phyloP scores from a whole-genome alignment of 306 rosid species.

The Mimosa bimucronata region DNA sequence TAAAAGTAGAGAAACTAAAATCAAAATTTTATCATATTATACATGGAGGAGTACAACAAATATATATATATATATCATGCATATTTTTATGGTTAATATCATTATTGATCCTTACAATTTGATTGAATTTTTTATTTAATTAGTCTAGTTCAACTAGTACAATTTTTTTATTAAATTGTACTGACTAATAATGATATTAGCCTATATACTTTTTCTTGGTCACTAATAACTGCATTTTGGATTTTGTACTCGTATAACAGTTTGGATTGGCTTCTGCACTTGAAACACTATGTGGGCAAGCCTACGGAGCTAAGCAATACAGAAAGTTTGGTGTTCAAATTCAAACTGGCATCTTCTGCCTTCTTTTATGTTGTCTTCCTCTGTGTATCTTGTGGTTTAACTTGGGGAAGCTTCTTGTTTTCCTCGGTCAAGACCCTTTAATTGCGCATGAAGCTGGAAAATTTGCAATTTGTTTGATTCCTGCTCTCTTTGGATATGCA shows the following conservation, averaged over 20 bases:
- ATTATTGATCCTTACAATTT: no score
- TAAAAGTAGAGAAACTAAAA: no score
- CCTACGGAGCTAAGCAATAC: slow-evolving; percentile 62
- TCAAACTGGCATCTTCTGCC: slow-evolving; percentile 63
- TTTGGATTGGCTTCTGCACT: slow-evolving; percentile 61
- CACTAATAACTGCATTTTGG: neutral
- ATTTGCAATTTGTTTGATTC: slow-evolving; percentile 62
- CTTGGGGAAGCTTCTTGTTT: slow-evolving; percentile 57
- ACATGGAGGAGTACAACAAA: no score
- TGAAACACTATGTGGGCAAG: slow-evolving; percentile 67
- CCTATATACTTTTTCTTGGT: neutral
- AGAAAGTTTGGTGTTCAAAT: slow-evolving; percentile 50
- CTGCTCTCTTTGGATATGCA: slow-evolving; percentile 71
- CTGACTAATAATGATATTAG: no score
- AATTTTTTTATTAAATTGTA: no score
- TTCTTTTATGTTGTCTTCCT: slow-evolving; percentile 58
- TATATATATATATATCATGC: no score
- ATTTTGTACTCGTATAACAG: slow-evolving; percentile 24
- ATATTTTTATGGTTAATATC: no score
- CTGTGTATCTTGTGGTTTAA: slow-evolving; percentile 58
- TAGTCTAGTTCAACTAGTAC: no score
- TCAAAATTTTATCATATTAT: no score
- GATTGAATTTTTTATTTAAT: no score
- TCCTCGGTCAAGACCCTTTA: slow-evolving; percentile 76
- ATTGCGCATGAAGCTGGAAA: slow-evolving; percentile 70